Evolutionary conservation across 2,329 filamentous ascomycete genomes (phyloP).

Genomic region (Xylariaceae sp.): DNA sequence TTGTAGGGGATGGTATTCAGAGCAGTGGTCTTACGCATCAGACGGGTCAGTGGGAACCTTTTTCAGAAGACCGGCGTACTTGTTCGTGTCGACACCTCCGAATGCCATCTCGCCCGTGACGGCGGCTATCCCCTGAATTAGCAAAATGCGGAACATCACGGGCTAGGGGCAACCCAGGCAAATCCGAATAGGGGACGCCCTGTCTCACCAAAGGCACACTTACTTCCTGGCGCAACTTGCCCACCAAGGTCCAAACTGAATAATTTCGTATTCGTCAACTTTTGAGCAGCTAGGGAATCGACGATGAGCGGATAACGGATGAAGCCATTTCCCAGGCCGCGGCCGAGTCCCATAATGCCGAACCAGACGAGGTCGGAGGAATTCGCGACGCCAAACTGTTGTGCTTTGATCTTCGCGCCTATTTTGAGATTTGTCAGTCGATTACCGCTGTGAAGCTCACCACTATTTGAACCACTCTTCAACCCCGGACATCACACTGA

Average conservation of each 20-base stretch:
- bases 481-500: too few relatives aligned
- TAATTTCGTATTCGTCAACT: conserved; percentile 46
- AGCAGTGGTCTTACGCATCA: conserved; percentile 29
- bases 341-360: conserved; percentile 50
- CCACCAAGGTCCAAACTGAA: conserved; percentile 49
- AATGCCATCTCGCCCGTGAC: conserved; percentile 49
- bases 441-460: not conserved
- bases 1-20: conserved; percentile 26
- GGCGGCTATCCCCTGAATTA: conserved; percentile 29
- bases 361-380: conserved; percentile 45
- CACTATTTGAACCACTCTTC: not conserved
- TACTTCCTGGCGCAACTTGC: conserved; percentile 26
- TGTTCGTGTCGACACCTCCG: conserved; percentile 50
- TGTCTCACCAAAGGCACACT: conserved; percentile 18
- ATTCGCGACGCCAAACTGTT: conserved; percentile 49
- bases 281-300: conserved; percentile 45
- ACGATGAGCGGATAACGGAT: conserved; percentile 51
- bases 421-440: not conserved
- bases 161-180: not conserved
- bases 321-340: conserved; percentile 40
- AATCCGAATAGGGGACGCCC: not conserved
- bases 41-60: conserved; percentile 40
- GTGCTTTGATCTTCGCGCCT: conserved; percentile 39
- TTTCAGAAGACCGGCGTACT: conserved; percentile 46
- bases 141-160: not conserved